Conservation (phyloP, 2,329 filamentous ascomycete species). For the Fusarium proliferatum region DNA sequence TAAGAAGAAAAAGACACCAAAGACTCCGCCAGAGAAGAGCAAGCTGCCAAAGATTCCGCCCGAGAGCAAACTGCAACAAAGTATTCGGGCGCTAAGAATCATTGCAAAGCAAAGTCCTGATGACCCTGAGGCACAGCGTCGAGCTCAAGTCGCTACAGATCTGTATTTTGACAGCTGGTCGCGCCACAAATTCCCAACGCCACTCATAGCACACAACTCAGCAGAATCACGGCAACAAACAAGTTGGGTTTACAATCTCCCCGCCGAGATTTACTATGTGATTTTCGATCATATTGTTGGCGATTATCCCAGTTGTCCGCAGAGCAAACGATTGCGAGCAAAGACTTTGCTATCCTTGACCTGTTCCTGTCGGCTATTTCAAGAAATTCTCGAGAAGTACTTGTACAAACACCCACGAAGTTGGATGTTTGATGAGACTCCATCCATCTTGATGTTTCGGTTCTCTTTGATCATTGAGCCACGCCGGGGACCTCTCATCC, state of each 20-base stretch:
- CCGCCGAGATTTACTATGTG: constrained; percentile 4
- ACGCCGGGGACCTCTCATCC: not conserved
- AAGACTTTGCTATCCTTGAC: not conserved
- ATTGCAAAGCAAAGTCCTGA: not conserved
- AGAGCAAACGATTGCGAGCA: not conserved
- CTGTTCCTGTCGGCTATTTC: not conserved
- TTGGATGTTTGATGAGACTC: not conserved
- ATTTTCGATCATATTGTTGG: not conserved
- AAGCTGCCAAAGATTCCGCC: too few relatives aligned
- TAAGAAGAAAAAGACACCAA: too few relatives aligned
- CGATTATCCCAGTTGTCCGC: not conserved
- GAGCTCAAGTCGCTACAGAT: constrained; percentile 2
- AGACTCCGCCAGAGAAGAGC: too few relatives aligned
- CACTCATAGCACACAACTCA: not conserved
- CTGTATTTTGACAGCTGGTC: not conserved
- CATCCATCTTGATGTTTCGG: not conserved
- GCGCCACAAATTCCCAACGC: not conserved
- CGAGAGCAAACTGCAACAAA: not conserved
- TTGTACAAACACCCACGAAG: not conserved
- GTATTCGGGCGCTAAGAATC: not conserved
- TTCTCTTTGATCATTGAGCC: not conserved
- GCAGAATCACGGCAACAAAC: not conserved
- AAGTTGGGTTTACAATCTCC: not conserved
- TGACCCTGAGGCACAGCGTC: constrained; percentile 12
- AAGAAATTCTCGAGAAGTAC: not conserved